Evolutionary conservation across 2,329 filamentous ascomycete species (phyloP).

Genomic region (Trichophaea hybrida): DNA sequence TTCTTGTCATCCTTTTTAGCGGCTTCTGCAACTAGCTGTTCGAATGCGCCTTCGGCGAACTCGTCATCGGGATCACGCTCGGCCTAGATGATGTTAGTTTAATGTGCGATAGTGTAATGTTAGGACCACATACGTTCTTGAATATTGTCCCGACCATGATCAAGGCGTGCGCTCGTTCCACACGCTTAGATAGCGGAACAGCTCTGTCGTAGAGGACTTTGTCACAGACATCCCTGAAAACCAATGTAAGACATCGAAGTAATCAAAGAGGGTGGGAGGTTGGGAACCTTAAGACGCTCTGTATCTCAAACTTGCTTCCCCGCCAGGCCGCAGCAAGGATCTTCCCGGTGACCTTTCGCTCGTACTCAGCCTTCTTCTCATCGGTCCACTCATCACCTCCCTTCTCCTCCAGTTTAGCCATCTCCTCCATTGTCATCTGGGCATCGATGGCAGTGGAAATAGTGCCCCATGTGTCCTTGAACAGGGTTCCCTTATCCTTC

Average conservation of each 20-base stretch:
- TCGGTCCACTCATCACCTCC: constrained; percentile 98
- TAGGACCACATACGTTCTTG: constrained; percentile 49
- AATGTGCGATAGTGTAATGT: constrained; percentile 8
- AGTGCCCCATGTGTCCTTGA: constrained; percentile 97
- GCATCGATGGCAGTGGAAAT: constrained; percentile 93
- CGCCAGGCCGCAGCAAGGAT: constrained; percentile 94
- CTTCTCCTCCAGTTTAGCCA: constrained; percentile 88
- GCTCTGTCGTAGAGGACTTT: constrained; percentile 65
- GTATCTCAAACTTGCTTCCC: constrained; percentile 94
- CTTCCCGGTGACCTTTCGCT: constrained; percentile 91
- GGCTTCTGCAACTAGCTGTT: constrained; percentile 92
- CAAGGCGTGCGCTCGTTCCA: constrained; percentile 82
- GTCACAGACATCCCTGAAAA: constrained; percentile 64
- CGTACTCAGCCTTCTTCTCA: constrained; percentile 89
- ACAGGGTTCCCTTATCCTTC: constrained; percentile 90
- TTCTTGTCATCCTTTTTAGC: constrained; percentile 89
- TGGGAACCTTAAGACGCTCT: constrained; percentile 59
- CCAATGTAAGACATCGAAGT: background rate
- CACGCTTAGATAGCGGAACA: constrained; percentile 65
- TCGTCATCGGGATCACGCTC: constrained; percentile 86
- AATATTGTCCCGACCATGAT: constrained; percentile 82
- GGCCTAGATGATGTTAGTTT: constrained; percentile 42
- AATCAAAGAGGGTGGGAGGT: background rate
- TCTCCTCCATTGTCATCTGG: constrained; percentile 97
- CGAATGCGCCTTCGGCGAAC: constrained; percentile 96